Base-by-base conservation (phyloP, 441 rosid species). In the Populus tomentosa region DNA sequence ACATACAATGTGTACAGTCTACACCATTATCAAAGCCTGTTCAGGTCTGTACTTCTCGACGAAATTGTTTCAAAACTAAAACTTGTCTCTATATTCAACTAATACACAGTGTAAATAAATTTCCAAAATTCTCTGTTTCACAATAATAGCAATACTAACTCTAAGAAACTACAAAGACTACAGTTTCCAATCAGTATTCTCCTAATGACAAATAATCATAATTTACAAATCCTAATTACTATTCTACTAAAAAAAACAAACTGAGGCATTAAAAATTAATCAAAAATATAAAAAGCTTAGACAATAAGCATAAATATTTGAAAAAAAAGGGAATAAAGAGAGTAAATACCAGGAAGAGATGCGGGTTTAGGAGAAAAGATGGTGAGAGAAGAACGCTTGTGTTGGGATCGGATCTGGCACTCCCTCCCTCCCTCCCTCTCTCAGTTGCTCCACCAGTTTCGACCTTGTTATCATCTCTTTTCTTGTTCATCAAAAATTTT, bases 391-490 rank as follows among this genome's bases (percentile, higher is more conserved):
- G 82, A 77, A 62, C 76, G 85, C 77, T 80, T 83, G 77, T 79
- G 77, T 71, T 83, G 88, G 46, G 89, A 85, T 80, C 88, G 83
- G 88, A 89, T 78, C 90, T 85, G 88, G 84, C 75, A 75, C 67
- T 86, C 50, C 11, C 46, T 10, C 88, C n/a, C n/a, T n/a, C 74
- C 89, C 79, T 71, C 56, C 1, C 53, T 42, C 88, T 77, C 89
- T 82, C 75, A 89, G 81, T 76, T 72, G 69, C 79, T 80, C 78
- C 59, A 71, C 79, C 40, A 76, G 75, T 71, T 75, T 71, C 36
- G 75, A 80, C 35, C 78, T 24, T 10, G 80, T 77, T 40, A 77
- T 77, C 80, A 71, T 77, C 8, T 35, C 16, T 38, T 69, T 24
- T 11, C 36, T 18, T n/a, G n/a, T n/a, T 21, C 66, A 24, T 9